Evolutionary conservation across 163 green algal species (phyloP), one percentile per base, ranked within the genome.

Genomic region (Prototheca wickerhamii): DNA sequence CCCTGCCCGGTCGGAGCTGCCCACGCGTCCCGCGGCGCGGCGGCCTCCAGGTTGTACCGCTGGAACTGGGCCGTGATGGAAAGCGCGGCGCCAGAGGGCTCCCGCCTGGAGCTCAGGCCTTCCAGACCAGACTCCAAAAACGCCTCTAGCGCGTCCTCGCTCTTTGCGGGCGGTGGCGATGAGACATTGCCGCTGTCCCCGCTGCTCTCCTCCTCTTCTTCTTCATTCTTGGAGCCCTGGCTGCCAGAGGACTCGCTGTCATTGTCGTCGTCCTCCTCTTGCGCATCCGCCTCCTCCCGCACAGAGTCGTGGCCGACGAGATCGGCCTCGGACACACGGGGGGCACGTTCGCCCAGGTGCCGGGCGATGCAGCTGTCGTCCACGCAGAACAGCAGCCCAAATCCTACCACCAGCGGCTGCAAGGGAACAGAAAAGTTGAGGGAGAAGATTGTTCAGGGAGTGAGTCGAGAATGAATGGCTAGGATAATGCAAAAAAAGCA

Each of bases 351-450:
- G 2, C 90, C 86, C 35, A 87, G 33, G 69, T 97, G 91, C 4
- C 64, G 76, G 0, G 72, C 82, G 18, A 96, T 76, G 73, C 69
- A 88, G 31, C 65, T 73, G 37, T 96, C 87, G 43, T 95, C 90
- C 66, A 96, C 78, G 57, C 75, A 69, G 64, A 90, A 88, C 46
- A 98, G 68, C 69, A 92, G 92, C 20, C 79, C 86, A 57, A 96
- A 90, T 26, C 92, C 92, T 78, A 98, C 91, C 12, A 96, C 76
- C 59, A 91, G 78, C 0, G 65, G 71, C 69, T 76, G 69, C 28
- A 59, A 30, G 23, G 25, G 58, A 26, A 21, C 0, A 25, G 40
- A 29, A 52, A n/a, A 17, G 37, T 35, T 50, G 20, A 37, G 26
- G 1, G 25, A n/a, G 52, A 21, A 25, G 56, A 5, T 20, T 7